A percentile compares a stretch with the other conserved stretches of the same genome.
phyloP scores from a whole-genome alignment of 1,139 yeast genomes.

The Magnusiomyces sp. region DNA sequence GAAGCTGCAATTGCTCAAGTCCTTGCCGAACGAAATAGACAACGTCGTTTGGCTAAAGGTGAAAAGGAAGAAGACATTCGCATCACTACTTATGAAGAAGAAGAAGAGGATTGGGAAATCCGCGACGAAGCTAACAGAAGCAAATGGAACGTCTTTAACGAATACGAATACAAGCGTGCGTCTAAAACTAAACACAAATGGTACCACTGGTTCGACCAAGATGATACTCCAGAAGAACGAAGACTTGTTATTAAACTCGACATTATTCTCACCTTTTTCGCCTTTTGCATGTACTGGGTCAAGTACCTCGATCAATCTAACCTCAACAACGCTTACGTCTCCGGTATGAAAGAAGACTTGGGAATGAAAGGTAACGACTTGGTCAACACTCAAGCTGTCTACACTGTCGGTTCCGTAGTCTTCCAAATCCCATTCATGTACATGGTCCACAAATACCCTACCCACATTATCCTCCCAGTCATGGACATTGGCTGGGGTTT shows the following conservation, averaged over 20 bases:
- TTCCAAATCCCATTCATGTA: slow-evolving; percentile 46
- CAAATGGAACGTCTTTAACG: slow-evolving; percentile 58
- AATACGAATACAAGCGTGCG: slow-evolving; percentile 41
- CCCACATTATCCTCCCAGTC: slow-evolving; percentile 47
- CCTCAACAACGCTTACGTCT: slow-evolving; percentile 56
- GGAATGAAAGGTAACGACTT: slow-evolving; percentile 57
- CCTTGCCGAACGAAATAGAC: too few relatives aligned
- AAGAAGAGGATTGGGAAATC: slow-evolving; percentile 11
- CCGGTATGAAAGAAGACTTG: slow-evolving; percentile 52
- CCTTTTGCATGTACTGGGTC: slow-evolving; percentile 61
- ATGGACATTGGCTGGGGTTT: too few relatives aligned
- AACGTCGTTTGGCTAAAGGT: too few relatives aligned
- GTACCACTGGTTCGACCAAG: slow-evolving; percentile 58
- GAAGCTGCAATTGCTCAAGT: too few relatives aligned
- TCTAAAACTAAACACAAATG: slow-evolving; percentile 25
- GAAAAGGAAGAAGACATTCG: too few relatives aligned
- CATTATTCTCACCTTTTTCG: slow-evolving; percentile 48
- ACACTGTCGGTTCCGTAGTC: slow-evolving; percentile 51
- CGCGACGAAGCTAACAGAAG: slow-evolving; percentile 45
- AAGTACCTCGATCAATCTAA: slow-evolving; percentile 54
- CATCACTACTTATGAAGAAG: too few relatives aligned
- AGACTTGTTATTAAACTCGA: slow-evolving; percentile 53
- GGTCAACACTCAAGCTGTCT: too few relatives aligned
- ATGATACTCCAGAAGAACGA: slow-evolving; percentile 46
- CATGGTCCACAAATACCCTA: slow-evolving; percentile 38